Evolutionary conservation across 192 early-diverging fungal genomes (phyloP), one percentile per base, ranked within the genome.

Genomic region (Coemansia sp.): DNA sequence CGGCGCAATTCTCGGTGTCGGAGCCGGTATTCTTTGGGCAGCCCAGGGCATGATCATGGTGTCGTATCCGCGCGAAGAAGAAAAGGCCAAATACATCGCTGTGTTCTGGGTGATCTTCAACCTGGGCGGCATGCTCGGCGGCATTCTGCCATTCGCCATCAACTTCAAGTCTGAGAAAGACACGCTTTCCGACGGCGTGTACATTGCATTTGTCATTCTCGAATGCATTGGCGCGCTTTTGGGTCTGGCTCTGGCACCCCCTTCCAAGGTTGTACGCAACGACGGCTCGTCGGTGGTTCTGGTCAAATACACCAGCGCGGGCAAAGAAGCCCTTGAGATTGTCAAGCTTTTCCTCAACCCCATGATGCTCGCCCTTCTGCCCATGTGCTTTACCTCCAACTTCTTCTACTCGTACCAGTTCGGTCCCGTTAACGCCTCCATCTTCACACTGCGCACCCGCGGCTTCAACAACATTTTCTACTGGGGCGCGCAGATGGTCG

Each of bases 101-200:
- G 85, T 89, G 54, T 94, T 94, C 85, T 94, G 93, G 93, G 86
- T 88, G 63, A 87, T 93, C 50, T 94, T 92, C 82, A 90, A 90
- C 76, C 74, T 87, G 57, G 93, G 93, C 68, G 93, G 87, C 40
- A 85, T 90, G 55, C 60, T 94, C 29, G 93, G 93, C 71, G 85
- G 86, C 68, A 82, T 87, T 50, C 84, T 94, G 64, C 84, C 84
- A 18, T 83, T 93, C 51, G 87, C 76, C 57, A 78, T 88, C 66
- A 87, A 91, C 73, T 93, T 71, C 82, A 66, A 89, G 57, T 62
- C 58, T 40, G 58, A 69, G 0, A 66, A 60, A 1, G 68, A 80
- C 28, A 69, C 82, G 22, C 78, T 93, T 11, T 83, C 84, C 32
- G 83, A 86, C 62, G 85, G 87, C 54, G 89, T 88, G 30, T 94